Evolutionary conservation across 176 grass and related monocot genomes (phyloP).

Genomic region (Coix lacrymajobi): DNA sequence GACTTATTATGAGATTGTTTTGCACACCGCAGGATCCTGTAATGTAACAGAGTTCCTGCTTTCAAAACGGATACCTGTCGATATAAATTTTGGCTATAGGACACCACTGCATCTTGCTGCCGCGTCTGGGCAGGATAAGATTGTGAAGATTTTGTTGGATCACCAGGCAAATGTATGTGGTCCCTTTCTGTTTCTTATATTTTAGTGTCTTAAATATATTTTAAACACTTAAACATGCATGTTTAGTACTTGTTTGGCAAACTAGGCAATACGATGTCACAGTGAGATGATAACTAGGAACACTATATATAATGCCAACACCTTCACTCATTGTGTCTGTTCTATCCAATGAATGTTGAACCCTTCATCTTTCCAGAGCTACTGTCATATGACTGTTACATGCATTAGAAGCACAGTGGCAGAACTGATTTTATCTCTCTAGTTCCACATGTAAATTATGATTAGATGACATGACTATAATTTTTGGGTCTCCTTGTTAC

Average conservation of each 20-base stretch:
- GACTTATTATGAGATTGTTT: not conserved
- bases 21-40: not conserved
- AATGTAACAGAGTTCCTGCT: slow-evolving; percentile 29
- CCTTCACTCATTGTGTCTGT: not conserved
- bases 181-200: not conserved
- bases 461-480: no score
- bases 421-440: not conserved
- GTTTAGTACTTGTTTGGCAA: not conserved
- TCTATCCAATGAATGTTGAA: not conserved
- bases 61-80: slow-evolving; percentile 24
- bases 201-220: not conserved
- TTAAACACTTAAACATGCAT: not conserved
- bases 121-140: slow-evolving; percentile 19
- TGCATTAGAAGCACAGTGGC: not conserved
- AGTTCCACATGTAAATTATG: not conserved
- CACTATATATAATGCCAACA: not conserved
- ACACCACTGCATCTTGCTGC: slow-evolving; percentile 12
- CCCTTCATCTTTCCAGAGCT: not conserved
- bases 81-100: slow-evolving; percentile 22
- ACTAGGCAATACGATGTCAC: no score
- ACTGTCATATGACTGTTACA: not conserved
- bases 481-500: not conserved
- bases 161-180: slow-evolving; percentile 28
- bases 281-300: not conserved
- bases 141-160: slow-evolving; percentile 28